Conservation (phyloP, 192 early-diverging fungal species). For the Backusella sp. region DNA sequence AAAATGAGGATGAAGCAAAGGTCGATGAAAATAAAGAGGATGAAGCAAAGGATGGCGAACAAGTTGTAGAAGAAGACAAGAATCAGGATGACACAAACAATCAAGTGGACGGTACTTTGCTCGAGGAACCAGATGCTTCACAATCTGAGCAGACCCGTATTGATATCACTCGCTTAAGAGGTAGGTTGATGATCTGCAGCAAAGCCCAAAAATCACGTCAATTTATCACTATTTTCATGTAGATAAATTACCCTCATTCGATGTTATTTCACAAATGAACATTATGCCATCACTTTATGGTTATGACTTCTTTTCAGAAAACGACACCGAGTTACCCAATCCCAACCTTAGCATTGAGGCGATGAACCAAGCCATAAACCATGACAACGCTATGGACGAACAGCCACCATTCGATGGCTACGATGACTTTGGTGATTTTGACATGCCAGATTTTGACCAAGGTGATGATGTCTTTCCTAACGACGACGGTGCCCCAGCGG, state of each 20-base stretch:
- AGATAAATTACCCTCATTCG: conserved; percentile 19
- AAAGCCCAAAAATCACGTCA: background rate
- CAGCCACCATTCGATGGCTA: background rate
- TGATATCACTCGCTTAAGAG: conserved; percentile 46
- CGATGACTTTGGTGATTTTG: conserved; percentile 8
- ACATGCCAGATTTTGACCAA: conserved; percentile 25
- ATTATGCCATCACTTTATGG: conserved; percentile 69
- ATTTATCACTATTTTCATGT: background rate
- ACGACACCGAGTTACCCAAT: conserved; percentile 45
- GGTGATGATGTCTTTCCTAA: conserved; percentile 18
- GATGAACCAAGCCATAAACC: background rate
- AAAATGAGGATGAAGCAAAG: background rate
- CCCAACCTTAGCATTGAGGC: conserved; percentile 18
- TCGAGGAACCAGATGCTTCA: background rate
- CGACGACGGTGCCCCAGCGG: conserved; percentile 16
- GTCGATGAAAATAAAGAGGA: background rate
- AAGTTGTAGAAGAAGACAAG: background rate
- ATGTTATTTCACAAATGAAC: conserved; percentile 9
- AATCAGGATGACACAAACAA: conserved; percentile 2
- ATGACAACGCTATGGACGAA: conserved; percentile 13
- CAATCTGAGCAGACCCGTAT: background rate
- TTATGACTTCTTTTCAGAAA: conserved; percentile 68
- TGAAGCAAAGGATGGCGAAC: background rate
- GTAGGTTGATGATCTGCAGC: conserved; percentile 6
- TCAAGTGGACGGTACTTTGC: background rate